Base-by-base conservation (phyloP, 208 protist species). In the Leishmania aethiopica region DNA sequence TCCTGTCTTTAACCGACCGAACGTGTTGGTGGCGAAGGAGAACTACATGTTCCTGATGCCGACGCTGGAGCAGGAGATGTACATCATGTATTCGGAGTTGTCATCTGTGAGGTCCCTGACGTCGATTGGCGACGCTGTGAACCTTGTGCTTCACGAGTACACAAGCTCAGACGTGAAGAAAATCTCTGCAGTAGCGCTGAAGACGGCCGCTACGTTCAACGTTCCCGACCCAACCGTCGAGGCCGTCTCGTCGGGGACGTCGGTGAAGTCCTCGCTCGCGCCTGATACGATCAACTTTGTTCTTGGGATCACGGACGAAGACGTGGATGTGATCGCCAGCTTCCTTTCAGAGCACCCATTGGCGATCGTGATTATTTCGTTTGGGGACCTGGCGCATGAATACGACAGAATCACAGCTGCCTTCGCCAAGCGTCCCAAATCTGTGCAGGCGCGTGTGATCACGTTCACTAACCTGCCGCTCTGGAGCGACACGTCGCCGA, bases 21-120 rank as follows among this genome's bases (percentile, higher is more conserved):
- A 49, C 22, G 6, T 47, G 3, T 13, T 76, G 15, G 45, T 55
- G 40, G 0, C 6, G 28, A 45, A 53, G 47, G 1, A 17, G 17
- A 76, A 76, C 47, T 76, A 76, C 47, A 3, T 76, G n/a, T 76
- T 57, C 72, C 45, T 76, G 47, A 76, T 53, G 69, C 87, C 88
- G 35, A 93, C 88, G 37, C n/a, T 89, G n/a, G 83, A 93, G 69
- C 90, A 93, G 88, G 78, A 93, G 79, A 76, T 90, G 32, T 93
- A 83, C 75, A 64, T 90, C 2, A 13, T 89, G 35, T 84, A 80
- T 59, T 22, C 4, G 11, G 13, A 32, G 19, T 1, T 86, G n/a
- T 13, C 1, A 1, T 22, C 47, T 22, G 47, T 76, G 51, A 53
- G 15, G 3, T n/a, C 0, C n/a, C 32, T 15, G 13, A 53, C 72